These are phyloP conservation scores for Brassica juncea DNA, from an alignment of 345 rosid genomes.

Conservation along the genomic window DNA sequence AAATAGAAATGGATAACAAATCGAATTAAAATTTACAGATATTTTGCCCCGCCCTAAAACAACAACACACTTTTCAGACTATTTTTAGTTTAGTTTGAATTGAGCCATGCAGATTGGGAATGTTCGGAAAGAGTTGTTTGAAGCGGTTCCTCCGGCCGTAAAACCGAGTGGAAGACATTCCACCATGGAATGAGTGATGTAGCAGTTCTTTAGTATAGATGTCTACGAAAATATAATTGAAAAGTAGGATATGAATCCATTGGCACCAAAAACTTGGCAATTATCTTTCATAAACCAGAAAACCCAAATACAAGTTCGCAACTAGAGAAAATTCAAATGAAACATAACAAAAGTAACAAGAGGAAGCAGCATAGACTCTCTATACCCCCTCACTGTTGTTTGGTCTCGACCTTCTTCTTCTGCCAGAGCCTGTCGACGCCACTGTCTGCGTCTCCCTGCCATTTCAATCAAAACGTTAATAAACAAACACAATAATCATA, in stretches of 20 bases:
- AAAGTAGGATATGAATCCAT: background rate
- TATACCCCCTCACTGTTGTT: conserved; percentile 19
- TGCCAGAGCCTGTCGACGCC: conserved; percentile 65
- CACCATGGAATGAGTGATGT: too few species aligned
- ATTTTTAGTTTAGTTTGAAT: too few species aligned
- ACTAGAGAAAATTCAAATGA: background rate
- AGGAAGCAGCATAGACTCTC: background rate
- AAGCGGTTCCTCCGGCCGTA: too few species aligned
- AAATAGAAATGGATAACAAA: too few species aligned
- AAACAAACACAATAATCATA: background rate
- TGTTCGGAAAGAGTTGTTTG: conserved; percentile 59
- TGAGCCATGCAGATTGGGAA: conserved; percentile 53
- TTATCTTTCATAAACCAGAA: conserved; percentile 13
- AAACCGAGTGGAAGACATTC: too few species aligned
- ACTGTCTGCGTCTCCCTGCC: conserved; percentile 75
- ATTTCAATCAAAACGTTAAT: background rate
- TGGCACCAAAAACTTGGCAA: background rate
- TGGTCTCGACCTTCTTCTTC: conserved; percentile 44
- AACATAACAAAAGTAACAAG: background rate
- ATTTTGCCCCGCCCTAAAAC: too few species aligned
- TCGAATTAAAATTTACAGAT: too few species aligned
- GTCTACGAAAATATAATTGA: background rate
- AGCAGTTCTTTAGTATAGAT: too few species aligned
- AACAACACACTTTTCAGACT: too few species aligned
- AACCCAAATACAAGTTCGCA: background rate